Conservation (phyloP, 176 grass and related monocot species). For the Alopecurus myosuroides region DNA sequence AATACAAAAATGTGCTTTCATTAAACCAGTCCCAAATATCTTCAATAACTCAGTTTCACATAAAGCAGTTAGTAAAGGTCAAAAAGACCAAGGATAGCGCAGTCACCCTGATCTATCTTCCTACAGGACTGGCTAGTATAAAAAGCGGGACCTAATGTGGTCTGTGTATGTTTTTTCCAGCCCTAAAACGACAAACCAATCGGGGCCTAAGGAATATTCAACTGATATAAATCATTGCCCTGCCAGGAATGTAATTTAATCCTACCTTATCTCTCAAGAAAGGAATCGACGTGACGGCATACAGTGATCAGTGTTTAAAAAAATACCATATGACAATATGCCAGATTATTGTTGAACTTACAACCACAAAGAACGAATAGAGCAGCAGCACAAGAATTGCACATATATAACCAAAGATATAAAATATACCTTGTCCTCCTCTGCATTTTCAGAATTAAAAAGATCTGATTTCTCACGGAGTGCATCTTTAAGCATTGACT, state of each 20-base stretch:
- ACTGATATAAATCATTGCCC: too few species aligned
- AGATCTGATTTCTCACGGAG: slow-evolving; percentile 95
- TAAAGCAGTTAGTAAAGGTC: background rate
- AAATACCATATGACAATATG: background rate
- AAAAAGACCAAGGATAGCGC: background rate
- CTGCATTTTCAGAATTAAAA: slow-evolving; percentile 88
- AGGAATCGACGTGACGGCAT: background rate
- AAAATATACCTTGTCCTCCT: slow-evolving; percentile 73
- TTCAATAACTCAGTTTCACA: background rate
- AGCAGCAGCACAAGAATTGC: background rate
- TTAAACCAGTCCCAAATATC: background rate
- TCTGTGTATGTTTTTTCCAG: too few species aligned
- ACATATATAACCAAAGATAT: background rate
- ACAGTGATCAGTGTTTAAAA: background rate
- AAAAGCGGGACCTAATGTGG: too few species aligned
- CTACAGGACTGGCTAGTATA: background rate
- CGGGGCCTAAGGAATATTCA: too few species aligned
- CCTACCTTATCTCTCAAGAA: background rate
- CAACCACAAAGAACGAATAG: background rate
- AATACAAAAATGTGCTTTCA: background rate
- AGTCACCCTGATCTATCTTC: background rate
- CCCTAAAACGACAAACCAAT: too few species aligned
- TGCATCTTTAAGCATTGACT: slow-evolving; percentile 78
- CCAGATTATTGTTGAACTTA: background rate
- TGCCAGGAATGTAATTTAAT: background rate